phyloP scores from a whole-genome alignment of 768 basidiomycete species.

The Macrolepiota fuliginosa region DNA sequence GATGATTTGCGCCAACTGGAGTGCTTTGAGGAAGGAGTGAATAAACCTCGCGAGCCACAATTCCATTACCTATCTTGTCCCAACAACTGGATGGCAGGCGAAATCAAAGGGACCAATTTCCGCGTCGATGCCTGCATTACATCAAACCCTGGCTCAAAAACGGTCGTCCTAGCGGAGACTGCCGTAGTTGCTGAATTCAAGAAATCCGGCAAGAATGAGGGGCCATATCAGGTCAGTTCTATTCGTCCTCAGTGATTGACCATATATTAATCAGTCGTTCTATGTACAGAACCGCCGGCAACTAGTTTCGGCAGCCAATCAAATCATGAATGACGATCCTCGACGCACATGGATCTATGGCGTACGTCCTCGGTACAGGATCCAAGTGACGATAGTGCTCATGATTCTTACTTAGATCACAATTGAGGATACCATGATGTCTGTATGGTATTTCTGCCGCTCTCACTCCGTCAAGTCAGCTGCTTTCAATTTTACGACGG shows the following conservation, averaged over 20 bases:
- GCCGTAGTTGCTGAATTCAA: constrained; percentile 18
- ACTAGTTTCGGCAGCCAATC: no score
- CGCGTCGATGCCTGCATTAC: constrained; percentile 18
- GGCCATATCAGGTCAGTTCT: background rate
- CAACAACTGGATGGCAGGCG: no score
- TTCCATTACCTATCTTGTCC: background rate
- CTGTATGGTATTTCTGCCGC: no score
- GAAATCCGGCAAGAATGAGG: background rate
- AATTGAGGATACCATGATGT: no score
- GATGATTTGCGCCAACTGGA: no score
- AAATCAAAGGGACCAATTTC: constrained; percentile 14
- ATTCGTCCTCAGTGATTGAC: no score
- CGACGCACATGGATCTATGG: no score
- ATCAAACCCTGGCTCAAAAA: no score
- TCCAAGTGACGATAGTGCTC: background rate
- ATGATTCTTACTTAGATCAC: background rate
- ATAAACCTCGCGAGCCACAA: background rate
- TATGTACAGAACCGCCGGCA: background rate
- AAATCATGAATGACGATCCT: no score
- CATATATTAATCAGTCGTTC: background rate
- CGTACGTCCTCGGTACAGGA: background rate
- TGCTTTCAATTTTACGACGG: constrained; percentile 2
- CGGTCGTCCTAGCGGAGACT: no score
- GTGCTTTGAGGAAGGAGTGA: background rate
- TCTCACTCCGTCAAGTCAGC: no score